Base-by-base conservation (phyloP, 257 asterid species). In the Solanum lignicaule region DNA sequence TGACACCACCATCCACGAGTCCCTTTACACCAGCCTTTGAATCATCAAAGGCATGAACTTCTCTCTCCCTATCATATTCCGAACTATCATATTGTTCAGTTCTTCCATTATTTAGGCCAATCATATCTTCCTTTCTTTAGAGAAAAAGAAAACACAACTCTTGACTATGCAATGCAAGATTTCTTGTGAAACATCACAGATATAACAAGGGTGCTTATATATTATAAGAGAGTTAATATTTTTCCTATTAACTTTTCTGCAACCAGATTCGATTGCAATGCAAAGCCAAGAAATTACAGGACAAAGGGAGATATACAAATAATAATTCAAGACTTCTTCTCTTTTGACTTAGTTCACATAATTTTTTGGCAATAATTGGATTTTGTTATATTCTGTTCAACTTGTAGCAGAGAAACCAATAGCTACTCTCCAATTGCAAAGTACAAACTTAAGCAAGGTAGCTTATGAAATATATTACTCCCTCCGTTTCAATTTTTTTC, bases 1-100 rank as follows among this genome's bases (percentile, higher is more conserved):
- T 25, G 11, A 82, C 55, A 32, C 89, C 87, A n/a, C 83, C 29
- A 89, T 81, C 90, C 3, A 82, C 25, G 20, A 89, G 89, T 36
- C 89, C 90, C 87, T 89, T 81, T 12, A 86, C 90, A 16, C 90
- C 90, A 27, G 39, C 31, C 38, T 89, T 86, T 27, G 85, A 66
- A 68, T 86, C 87, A 29, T 89, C 87, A 31, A 86, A 89, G 38
- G 84, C 48, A 58, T 58, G 48, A 11, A 89, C 7, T 38, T 86
- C 90, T 20, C 32, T 38, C 31, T 29, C 16, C 86, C 88, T n/a
- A 32, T 86, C 86, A 74, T 79, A 85, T 23, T 38, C 36, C 6
- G 71, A 55, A 8, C 13, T 18, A 12, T 33, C n/a, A 9, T 32
- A 18, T 29, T 35, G 31, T 12, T 84, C n/a, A 13, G 58, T 58